Base-by-base conservation (phyloP, 2,329 filamentous ascomycete genomes). In the Mycogone perniciosa region DNA sequence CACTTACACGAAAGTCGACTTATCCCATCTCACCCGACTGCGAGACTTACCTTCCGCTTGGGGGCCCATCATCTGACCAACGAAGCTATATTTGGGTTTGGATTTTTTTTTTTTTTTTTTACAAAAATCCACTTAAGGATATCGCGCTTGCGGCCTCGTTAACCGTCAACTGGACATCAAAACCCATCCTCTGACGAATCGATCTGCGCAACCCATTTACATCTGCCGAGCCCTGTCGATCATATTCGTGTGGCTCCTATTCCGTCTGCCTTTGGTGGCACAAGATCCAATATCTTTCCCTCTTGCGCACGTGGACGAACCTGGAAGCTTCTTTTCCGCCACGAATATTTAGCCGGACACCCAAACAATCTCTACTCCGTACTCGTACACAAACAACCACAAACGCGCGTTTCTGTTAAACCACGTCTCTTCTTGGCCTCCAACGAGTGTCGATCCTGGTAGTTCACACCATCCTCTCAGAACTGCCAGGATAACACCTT, bases 141-240 rank as follows among this genome's bases (percentile, higher is more conserved):
- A 35, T 35, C 11, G 8, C 9, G 20, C 13, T 20, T n/a, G 26
- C 33, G 35, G 31, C 38, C 37, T 20, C 3, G 38, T 13, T 42
- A 44, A n/a, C 20, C 37, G 48, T 50, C 48, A 50, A 44, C 42
- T 45, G 41, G 45, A 26, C 48, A 45, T 9, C 34, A 39, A n/a
- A 10, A 20, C 20, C 20, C 20, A 20, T 20, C n/a, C 7, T 5
- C 42, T 31, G 48, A 46, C 43, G 48, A 51, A 46, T 50, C 46
- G 46, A 53, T 53, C 51, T 53, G 39, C 43, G 38, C 31, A 38
- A 48, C 20, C 46, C 29, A 40, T 40, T 33, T 44, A 30, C 46
- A 53, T 53, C 51, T 49, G 33, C 46, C 51, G 51, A 40, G 43
- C 48, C 42, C 46, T 33, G 51, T 49, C 51, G 51, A 52, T 52